Evolutionary conservation across 805 yeast genomes (phyloP), one percentile per base, ranked within the genome.

Genomic region (Metschnikowia cerradonensis): DNA sequence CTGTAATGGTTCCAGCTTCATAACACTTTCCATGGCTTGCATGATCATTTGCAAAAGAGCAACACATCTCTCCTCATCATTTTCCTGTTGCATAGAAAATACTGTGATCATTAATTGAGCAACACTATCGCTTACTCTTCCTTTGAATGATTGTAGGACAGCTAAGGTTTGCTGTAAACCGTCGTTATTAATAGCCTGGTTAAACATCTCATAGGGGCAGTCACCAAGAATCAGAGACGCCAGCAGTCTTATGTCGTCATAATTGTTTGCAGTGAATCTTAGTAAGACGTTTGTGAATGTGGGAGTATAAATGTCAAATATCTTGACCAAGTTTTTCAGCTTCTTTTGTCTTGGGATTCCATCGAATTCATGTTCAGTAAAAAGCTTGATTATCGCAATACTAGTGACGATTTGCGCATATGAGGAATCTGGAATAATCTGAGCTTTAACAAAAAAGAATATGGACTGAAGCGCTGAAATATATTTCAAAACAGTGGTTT

Each of bases 101-200:
- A 84, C 52, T 60, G 83, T 76, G 59, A 79, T 81, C 30, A 86
- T 68, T 14, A 84, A 70, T 37, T 83, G 78, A 0, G 96, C 90
- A 7, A 91, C 96, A 22, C 88, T 84, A 52, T 90, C 97, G 41
- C 88, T 84, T 51, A 76, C 81, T 48, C 90, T 81, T 36, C 85
- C 82, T 43, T 71, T 76, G 54, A 78, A 63, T 47, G 75, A 75
- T 26, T 60, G 53, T 39, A 79, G 57, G 43, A 74, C 55, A 0
- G 48, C 19, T 14, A 53, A 22, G 15, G 55, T 45, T 35, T 54
- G 55, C 20, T 40, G 37, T 31, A 41, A 42, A 30, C 37, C 45
- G 2, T 37, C 37, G 7, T 32, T 17, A 8, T 41, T 19, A 30
- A 41, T 15, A 14, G 45, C 41, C 5, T 20, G 32, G 13, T 31